Evolutionary conservation across 2,329 filamentous ascomycete species (phyloP).

Genomic region (Fusarium cyanostomum): DNA sequence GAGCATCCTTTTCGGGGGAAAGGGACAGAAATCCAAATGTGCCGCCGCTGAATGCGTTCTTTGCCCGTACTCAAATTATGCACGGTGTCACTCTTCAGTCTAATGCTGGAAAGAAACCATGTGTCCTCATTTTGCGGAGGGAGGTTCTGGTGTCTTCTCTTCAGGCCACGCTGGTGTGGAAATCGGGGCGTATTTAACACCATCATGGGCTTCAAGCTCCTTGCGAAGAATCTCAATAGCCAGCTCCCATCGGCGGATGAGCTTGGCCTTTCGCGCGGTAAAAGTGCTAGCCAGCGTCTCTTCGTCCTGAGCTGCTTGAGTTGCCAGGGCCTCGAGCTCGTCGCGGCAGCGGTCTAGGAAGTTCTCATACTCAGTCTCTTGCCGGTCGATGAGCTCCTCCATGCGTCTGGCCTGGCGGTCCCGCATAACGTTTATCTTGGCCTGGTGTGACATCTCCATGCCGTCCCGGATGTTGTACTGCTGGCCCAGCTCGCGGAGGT

Average conservation of each 20-base stretch:
- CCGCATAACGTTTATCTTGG: constrained; percentile 72
- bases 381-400: constrained; percentile 65
- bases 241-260: constrained; percentile 63
- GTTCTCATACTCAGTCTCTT: constrained; percentile 61
- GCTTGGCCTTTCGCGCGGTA: constrained; percentile 53
- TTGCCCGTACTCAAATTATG: neutral
- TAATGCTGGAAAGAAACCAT: neutral
- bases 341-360: constrained; percentile 57
- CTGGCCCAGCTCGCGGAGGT: constrained; percentile 66
- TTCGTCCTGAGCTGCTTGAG: constrained; percentile 60
- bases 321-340: constrained; percentile 60
- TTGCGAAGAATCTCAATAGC: constrained; percentile 62
- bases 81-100: neutral
- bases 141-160: constrained; percentile 11
- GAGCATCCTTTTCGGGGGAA: neutral
- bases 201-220: constrained; percentile 59
- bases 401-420: constrained; percentile 70
- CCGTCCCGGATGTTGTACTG: constrained; percentile 69
- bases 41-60: neutral
- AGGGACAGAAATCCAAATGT: neutral
- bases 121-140: constrained; percentile 3
- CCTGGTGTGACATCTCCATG: constrained; percentile 66
- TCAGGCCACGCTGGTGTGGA: constrained; percentile 48
- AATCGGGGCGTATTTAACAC: constrained; percentile 53
- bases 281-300: constrained; percentile 58